phyloP scores from a whole-genome alignment of 1,284 basidiomycete genomes.

The Puccinia coronata region DNA sequence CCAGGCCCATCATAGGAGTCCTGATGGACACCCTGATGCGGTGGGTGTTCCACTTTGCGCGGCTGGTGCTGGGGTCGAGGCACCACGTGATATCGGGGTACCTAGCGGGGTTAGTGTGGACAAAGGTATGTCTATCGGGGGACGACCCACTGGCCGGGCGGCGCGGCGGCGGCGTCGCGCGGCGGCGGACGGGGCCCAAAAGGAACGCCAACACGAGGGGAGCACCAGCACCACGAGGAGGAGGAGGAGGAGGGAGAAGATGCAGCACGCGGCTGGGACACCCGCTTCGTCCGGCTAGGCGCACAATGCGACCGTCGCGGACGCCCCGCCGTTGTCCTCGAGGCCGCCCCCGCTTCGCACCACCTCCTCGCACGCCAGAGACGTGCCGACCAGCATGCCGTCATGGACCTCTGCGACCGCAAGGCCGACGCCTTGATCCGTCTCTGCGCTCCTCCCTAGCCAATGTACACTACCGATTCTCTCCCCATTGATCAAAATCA shows the following conservation, averaged over 20 bases:
- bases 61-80: conserved; percentile 37
- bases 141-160: too few relatives aligned
- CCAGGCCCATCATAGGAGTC: conserved; percentile 42
- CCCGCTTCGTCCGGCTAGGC: conserved; percentile 15
- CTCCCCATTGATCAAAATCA: too few relatives aligned
- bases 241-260: neutral
- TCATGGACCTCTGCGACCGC: conserved; percentile 31
- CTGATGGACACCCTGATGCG: conserved; percentile 43
- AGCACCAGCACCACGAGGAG: too few relatives aligned
- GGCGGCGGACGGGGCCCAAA: too few relatives aligned
- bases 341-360: neutral
- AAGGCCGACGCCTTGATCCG: conserved; percentile 34
- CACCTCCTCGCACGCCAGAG: neutral
- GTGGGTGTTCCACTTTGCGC: conserved; percentile 40
- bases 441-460: neutral
- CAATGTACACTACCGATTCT: too few relatives aligned
- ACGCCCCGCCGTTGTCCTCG: conserved; percentile 1
- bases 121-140: conserved; percentile 16
- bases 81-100: conserved; percentile 42
- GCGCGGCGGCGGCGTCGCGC: too few relatives aligned
- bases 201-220: too few relatives aligned
- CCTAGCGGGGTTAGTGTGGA: conserved; percentile 39
- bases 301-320: conserved; percentile 42
- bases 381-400: conserved; percentile 6
- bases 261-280: neutral